Base-by-base conservation (phyloP, 164 flowering plant species). In the Protea cynaroides region DNA sequence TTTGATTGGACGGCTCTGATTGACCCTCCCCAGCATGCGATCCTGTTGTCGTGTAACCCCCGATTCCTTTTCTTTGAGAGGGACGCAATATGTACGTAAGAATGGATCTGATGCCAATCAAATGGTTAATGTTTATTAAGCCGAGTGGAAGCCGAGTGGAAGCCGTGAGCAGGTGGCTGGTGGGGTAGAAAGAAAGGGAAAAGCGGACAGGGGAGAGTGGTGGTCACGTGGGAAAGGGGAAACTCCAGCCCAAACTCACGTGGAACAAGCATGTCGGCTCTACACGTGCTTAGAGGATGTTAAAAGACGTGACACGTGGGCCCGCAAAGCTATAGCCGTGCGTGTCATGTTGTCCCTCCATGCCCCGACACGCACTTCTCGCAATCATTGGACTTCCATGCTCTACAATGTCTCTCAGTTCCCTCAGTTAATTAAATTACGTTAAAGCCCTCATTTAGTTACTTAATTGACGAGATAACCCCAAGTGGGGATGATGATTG, bases 311-410 rank as follows among this genome's bases (percentile, higher is more conserved):
- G 69, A 69, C 67, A 25, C 9, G 72, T 63, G 76, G 81, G 64
- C 74, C 70, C 19, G 7, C 0, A 15, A 49, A 51, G 2, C 22
- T 21, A 47, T 58, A 66, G 72, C 64, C 83, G 78, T 70, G 84
- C 89, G 79, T 86, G 83, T 83, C 76, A 66, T 74, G 54, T 66
- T 88, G 96, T 86, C 78, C 74, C 80, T 66, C 34, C 66, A 14
- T 59, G 11, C 38, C 73, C 85, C 77, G 82, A 84, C 94, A 85
- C 64, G 53, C 74, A 53, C 78, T 62, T 73, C 59, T 70, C 75
- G 72, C 78, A 86, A 88, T 88, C 86, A 88, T 85, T 85, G 82
- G 79, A 58, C 60, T 50, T 53, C 58, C 29, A 38, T 34, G 55
- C 37, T 29, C 67, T 17, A 10, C 50, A 3, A 3, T 6, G 3